A percentile compares a stretch with the other conserved stretches of the same genome.
These are phyloP conservation scores for Arachis stenosperma DNA, from an alignment of 306 rosid genomes.

Conservation along the genomic window DNA sequence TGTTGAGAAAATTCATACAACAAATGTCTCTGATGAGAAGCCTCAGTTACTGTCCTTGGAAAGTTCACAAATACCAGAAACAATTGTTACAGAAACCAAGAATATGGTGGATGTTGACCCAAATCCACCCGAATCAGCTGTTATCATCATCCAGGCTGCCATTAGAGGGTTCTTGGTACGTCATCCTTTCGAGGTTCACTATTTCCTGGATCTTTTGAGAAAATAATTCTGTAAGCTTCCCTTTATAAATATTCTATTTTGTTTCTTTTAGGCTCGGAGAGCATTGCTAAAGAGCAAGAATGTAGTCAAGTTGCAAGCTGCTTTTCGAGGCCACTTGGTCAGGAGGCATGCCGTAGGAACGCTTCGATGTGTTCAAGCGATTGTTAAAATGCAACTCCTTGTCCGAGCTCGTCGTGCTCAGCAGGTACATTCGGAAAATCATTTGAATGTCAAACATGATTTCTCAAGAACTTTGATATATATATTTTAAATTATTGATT, in stretches of 20 bases:
- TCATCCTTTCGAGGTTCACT: slow-evolving; percentile 31
- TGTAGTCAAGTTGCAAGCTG: slow-evolving; percentile 90
- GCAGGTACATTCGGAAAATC: slow-evolving; percentile 39
- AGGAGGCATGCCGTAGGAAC: slow-evolving; percentile 92
- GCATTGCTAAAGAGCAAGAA: slow-evolving; percentile 56
- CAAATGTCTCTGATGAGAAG: slow-evolving; percentile 60
- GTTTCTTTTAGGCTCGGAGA: slow-evolving; percentile 64
- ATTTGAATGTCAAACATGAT: slow-evolving; percentile 37
- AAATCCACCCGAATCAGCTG: slow-evolving; percentile 57
- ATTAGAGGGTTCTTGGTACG: slow-evolving; percentile 78
- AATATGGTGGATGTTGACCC: slow-evolving; percentile 45
- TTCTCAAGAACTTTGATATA: slow-evolving; percentile 55
- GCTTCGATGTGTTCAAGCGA: slow-evolving; percentile 86
- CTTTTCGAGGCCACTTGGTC: slow-evolving; percentile 89
- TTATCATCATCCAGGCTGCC: slow-evolving; percentile 74
- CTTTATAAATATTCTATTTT: slow-evolving; percentile 14
- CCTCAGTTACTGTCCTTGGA: slow-evolving; percentile 48
- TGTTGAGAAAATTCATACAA: slow-evolving; percentile 58
- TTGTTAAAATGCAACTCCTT: slow-evolving; percentile 82
- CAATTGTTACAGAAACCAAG: slow-evolving; percentile 48
- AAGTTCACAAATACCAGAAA: slow-evolving; percentile 49
- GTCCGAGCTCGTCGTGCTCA: slow-evolving; percentile 75
- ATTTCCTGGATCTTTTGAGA: slow-evolving; percentile 19
- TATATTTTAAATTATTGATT: slow-evolving; percentile 26
- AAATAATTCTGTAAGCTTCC: slow-evolving; percentile 13